Evolutionary conservation across 768 basidiomycete genomes (phyloP).

Genomic region (Arthromyces matolae): DNA sequence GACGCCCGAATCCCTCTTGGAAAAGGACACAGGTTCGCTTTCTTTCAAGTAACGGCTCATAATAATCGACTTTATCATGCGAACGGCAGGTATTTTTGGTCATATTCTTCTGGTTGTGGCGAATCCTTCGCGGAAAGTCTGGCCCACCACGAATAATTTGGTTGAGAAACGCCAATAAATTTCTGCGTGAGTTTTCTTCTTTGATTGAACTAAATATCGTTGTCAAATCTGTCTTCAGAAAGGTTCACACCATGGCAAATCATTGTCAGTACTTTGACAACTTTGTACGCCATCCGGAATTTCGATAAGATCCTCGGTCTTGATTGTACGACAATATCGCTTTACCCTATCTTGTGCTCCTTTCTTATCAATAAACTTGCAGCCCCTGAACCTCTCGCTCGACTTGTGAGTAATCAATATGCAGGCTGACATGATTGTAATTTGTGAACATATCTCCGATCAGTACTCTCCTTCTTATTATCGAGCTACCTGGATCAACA

Average conservation of each 20-base stretch:
- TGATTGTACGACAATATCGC: conserved; percentile 63
- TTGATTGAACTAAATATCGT: background rate
- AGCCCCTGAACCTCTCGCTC: conserved; percentile 93
- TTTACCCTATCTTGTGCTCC: no score
- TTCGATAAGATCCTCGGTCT: conserved; percentile 83
- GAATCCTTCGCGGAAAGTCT: conserved; percentile 62
- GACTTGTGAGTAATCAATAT: conserved; percentile 59
- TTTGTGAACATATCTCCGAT: background rate
- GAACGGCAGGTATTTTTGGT: conserved; percentile 83
- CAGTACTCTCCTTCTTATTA: conserved; percentile 93
- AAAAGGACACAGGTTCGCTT: conserved; percentile 72
- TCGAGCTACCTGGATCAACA: conserved; percentile 92
- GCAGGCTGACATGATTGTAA: no score
- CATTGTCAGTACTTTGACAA: conserved; percentile 79
- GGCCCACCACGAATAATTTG: conserved; percentile 65
- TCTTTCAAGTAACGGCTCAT: background rate
- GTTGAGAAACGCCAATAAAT: conserved; percentile 55
- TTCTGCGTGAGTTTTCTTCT: conserved; percentile 45
- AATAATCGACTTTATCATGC: background rate
- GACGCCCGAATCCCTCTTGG: conserved; percentile 86
- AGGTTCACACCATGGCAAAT: conserved; percentile 97
- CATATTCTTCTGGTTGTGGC: conserved; percentile 87
- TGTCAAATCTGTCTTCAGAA: conserved; percentile 37
- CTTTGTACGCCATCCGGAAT: conserved; percentile 80
- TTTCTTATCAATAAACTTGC: background rate